Percentiles rank a stretch among this genome's conserved stretches.
phyloP scores from a whole-genome alignment of 1,284 basidiomycete species.

The Ganoderma leucocontextum region DNA sequence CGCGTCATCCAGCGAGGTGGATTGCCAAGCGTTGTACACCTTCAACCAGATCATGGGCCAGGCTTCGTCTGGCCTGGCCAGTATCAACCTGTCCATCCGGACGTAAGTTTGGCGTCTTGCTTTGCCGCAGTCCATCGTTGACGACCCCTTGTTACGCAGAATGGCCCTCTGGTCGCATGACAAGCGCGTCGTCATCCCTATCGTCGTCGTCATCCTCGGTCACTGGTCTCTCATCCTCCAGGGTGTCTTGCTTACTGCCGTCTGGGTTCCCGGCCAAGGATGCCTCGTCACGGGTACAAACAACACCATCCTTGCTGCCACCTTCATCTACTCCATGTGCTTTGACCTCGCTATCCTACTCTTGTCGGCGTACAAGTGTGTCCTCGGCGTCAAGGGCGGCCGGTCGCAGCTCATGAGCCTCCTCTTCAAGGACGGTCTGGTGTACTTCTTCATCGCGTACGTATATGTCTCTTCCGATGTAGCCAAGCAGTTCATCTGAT shows the following conservation, averaged over 20 bases:
- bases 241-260: slow-evolving; percentile 68
- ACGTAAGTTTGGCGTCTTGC: slow-evolving; percentile 55
- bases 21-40: slow-evolving; percentile 76
- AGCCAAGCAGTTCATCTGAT: not conserved
- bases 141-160: slow-evolving; percentile 44
- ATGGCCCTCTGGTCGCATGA: slow-evolving; percentile 77
- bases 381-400: slow-evolving; percentile 36
- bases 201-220: slow-evolving; percentile 69
- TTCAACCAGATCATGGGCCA: slow-evolving; percentile 78
- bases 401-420: slow-evolving; percentile 42
- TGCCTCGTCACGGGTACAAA: slow-evolving; percentile 63
- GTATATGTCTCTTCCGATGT: slow-evolving; percentile 1
- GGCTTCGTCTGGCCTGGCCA: slow-evolving; percentile 76
- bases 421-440: slow-evolving; percentile 44
- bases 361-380: slow-evolving; percentile 59
- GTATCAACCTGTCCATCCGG: slow-evolving; percentile 80
- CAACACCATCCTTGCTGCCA: slow-evolving; percentile 64
- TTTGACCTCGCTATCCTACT: slow-evolving; percentile 72
- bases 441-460: slow-evolving; percentile 45
- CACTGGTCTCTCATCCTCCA: slow-evolving; percentile 84
- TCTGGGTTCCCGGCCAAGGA: slow-evolving; percentile 55
- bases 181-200: slow-evolving; percentile 60
- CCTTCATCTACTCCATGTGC: slow-evolving; percentile 76
- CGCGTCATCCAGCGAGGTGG: slow-evolving; percentile 53
- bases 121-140: not conserved